Conservation (phyloP, 2,329 filamentous ascomycete genomes). For the Fusarium anthophilum region DNA sequence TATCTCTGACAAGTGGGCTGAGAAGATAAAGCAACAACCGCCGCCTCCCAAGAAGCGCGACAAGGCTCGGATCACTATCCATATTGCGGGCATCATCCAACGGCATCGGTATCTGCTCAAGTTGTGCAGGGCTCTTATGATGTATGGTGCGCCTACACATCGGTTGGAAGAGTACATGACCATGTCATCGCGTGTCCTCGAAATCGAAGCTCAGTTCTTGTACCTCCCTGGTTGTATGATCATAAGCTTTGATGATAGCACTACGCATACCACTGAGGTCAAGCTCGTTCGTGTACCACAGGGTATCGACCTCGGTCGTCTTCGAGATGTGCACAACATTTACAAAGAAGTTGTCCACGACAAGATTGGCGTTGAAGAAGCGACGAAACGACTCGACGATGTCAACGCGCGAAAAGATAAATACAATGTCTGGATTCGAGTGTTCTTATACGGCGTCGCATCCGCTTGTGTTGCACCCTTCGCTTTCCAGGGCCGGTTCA, state of each 20-base stretch:
- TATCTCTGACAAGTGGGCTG: constrained; percentile 55
- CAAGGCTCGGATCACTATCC: constrained; percentile 60
- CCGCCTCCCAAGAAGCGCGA: constrained; percentile 50
- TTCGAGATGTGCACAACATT: constrained; percentile 78
- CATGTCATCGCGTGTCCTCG: constrained; percentile 88
- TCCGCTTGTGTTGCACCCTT: constrained; percentile 82
- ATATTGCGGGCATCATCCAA: constrained; percentile 75
- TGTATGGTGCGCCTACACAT: constrained; percentile 90
- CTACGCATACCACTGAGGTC: constrained; percentile 81
- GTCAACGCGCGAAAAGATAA: constrained; percentile 58
- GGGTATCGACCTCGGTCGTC: constrained; percentile 77
- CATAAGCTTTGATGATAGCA: constrained; percentile 83
- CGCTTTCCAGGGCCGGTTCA: constrained; percentile 78
- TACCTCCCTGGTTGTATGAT: constrained; percentile 96
- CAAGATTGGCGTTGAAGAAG: constrained; percentile 76
- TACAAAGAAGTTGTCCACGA: constrained; percentile 88
- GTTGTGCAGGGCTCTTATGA: constrained; percentile 87
- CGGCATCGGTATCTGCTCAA: constrained; percentile 86
- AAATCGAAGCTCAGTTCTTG: constrained; percentile 88
- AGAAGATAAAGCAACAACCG: constrained; percentile 53
- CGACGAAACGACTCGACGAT: constrained; percentile 68
- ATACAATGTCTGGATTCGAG: constrained; percentile 61
- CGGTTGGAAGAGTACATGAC: constrained; percentile 91
- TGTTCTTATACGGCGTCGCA: constrained; percentile 78
- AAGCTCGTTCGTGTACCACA: constrained; percentile 76